phyloP scores from a whole-genome alignment of 805 yeast species.

The Scheffersomyces amazonensis region DNA sequence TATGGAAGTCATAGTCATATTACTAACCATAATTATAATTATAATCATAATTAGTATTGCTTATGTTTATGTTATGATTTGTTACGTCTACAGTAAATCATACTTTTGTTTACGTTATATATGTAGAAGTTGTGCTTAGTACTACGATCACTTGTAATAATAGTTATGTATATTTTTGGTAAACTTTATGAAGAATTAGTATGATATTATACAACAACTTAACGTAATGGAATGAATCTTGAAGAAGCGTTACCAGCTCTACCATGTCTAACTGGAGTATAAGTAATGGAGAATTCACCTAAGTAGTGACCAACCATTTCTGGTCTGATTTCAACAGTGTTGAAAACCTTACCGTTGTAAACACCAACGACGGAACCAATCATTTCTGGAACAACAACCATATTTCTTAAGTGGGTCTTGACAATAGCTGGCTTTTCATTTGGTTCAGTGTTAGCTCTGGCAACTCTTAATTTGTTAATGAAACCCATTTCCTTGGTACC shows the following conservation, averaged over 20 bases:
- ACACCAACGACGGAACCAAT: conserved; percentile 98
- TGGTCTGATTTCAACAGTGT: conserved; percentile 97
- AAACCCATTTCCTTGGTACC: conserved; percentile 93
- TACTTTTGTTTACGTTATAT: too few species aligned
- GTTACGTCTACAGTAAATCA: too few species aligned
- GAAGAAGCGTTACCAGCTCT: conserved; percentile 85
- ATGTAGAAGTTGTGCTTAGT: too few species aligned
- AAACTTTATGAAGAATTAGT: too few species aligned
- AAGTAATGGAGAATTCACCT: conserved; percentile 99
- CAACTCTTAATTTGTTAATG: conserved; percentile 96
- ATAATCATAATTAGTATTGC: too few species aligned
- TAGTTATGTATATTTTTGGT: too few species aligned
- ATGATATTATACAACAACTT: conserved; percentile 15
- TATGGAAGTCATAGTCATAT: too few species aligned
- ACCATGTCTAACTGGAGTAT: conserved; percentile 99
- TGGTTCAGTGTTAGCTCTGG: conserved; percentile 83
- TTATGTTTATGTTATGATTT: too few species aligned
- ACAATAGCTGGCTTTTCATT: conserved; percentile 97
- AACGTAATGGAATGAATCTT: conserved; percentile 70
- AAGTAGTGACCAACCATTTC: conserved; percentile 99
- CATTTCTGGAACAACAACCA: conserved; percentile 99
- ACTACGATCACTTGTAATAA: too few species aligned
- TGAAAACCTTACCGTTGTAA: conserved; percentile 99
- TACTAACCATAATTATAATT: too few species aligned
- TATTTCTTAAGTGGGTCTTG: conserved; percentile 99